phyloP scores from a whole-genome alignment of 352 stramenopile genomes.

The Phytophthora pini region DNA sequence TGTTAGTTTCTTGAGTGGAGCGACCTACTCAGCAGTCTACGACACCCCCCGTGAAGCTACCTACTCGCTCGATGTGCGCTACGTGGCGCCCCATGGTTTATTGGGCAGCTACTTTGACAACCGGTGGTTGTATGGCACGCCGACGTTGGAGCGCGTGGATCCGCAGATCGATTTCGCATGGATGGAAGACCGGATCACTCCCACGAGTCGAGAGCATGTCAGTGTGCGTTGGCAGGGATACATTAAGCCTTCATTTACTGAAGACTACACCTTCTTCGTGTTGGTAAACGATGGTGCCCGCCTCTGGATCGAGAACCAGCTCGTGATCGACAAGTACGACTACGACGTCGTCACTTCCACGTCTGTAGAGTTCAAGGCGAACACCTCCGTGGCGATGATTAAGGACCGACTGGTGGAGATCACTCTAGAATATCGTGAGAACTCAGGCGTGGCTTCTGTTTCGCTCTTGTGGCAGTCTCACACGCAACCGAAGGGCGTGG shows the following conservation, averaged over 20 bases:
- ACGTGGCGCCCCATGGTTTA: conserved; percentile 84
- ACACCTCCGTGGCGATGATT: conserved; percentile 60
- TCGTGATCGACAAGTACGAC: conserved; percentile 65
- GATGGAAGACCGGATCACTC: conserved; percentile 86
- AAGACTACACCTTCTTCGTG: conserved; percentile 91
- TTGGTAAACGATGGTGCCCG: conserved; percentile 90
- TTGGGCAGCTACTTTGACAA: conserved; percentile 96
- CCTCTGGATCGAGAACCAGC: conserved; percentile 77
- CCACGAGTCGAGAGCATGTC: conserved; percentile 94
- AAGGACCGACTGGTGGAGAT: conserved; percentile 86
- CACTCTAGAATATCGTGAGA: conserved; percentile 95
- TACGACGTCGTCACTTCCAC: conserved; percentile 42
- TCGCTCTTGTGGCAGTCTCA: conserved; percentile 89
- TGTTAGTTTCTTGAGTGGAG: conserved; percentile 61
- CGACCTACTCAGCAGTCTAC: conserved; percentile 92
- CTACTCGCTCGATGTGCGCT: conserved; percentile 89
- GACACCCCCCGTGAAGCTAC: conserved; percentile 80
- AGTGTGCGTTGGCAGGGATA: conserved; percentile 95
- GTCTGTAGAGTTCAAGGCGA: conserved; percentile 36
- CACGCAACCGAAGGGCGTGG: conserved; percentile 88
- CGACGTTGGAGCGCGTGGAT: conserved; percentile 90
- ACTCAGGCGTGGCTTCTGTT: conserved; percentile 84
- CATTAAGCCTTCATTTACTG: conserved; percentile 90
- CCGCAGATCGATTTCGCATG: conserved; percentile 92
- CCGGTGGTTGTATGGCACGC: conserved; percentile 91